phyloP scores from a whole-genome alignment of 176 grass and related monocot species.

The Triticum turgidum region DNA sequence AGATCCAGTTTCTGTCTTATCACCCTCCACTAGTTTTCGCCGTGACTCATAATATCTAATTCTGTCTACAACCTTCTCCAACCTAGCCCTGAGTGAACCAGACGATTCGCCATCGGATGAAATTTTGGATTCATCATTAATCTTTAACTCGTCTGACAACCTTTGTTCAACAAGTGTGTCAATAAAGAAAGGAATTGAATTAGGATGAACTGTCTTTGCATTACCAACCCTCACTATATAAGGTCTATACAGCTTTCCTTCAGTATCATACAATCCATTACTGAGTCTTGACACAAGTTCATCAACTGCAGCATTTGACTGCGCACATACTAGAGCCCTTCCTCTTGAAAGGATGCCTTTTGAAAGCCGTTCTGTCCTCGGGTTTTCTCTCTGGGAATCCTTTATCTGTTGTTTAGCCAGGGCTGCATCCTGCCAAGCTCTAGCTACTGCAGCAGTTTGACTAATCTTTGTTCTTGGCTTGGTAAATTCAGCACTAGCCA shows the following conservation, averaged over 20 bases:
- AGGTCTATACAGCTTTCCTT: conserved; percentile 78
- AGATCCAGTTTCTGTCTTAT: conserved; percentile 42
- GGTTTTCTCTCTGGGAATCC: conserved; percentile 59
- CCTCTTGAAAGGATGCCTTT: conserved; percentile 57
- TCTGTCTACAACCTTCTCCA: conserved; percentile 85
- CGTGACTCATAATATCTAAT: conserved; percentile 87
- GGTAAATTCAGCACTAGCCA: conserved; percentile 34
- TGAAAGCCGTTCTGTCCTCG: conserved; percentile 41
- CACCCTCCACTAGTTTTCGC: conserved; percentile 60
- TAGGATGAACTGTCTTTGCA: conserved; percentile 87
- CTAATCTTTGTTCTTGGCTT: conserved; percentile 56
- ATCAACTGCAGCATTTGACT: conserved; percentile 97
- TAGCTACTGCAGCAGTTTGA: conserved; percentile 68
- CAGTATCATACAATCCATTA: conserved; percentile 66
- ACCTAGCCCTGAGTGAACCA: conserved; percentile 67
- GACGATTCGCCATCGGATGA: conserved; percentile 59
- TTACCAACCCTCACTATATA: conserved; percentile 94
- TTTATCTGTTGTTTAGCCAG: conserved; percentile 74
- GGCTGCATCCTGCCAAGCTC: conserved; percentile 90
- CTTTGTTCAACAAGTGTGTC: conserved; percentile 93
- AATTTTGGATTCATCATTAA: conserved; percentile 46
- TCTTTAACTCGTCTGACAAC: conserved; percentile 63
- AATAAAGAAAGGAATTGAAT: conserved; percentile 84
- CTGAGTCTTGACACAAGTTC: conserved; percentile 90
- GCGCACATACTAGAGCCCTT: conserved; percentile 84